Evolutionary conservation across 495 filamentous ascomycete genomes (phyloP).

Genomic region (Aspergillus conjunctus): DNA sequence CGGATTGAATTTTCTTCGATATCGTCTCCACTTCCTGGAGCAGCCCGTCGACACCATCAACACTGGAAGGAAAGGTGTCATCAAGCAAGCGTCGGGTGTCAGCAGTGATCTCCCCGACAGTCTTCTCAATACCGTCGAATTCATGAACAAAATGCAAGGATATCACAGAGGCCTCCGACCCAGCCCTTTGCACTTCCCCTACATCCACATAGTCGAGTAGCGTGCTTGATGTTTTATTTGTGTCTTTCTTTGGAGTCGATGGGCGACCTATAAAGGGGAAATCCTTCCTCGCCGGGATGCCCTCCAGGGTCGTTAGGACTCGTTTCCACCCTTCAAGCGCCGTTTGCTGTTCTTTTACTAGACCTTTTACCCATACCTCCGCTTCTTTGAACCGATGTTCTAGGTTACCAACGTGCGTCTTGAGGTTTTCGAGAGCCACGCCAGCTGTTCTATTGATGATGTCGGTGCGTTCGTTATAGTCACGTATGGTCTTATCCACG

Average conservation of each 20-base stretch:
- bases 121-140: constrained; percentile 52
- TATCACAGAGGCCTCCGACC: constrained; percentile 45
- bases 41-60: constrained; percentile 55
- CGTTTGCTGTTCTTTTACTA: constrained; percentile 68
- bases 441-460: constrained; percentile 72
- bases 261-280: constrained; percentile 54
- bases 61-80: constrained; percentile 31
- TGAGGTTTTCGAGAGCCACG: constrained; percentile 79
- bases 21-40: constrained; percentile 85
- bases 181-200: constrained; percentile 66
- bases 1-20: constrained; percentile 80
- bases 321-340: constrained; percentile 69
- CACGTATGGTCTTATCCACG: constrained; percentile 56
- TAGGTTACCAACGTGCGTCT: constrained; percentile 71
- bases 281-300: constrained; percentile 61
- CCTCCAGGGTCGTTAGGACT: constrained; percentile 62
- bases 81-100: constrained; percentile 58
- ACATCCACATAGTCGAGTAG: constrained; percentile 74
- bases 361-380: constrained; percentile 69
- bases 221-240: constrained; percentile 44
- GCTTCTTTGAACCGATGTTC: constrained; percentile 74
- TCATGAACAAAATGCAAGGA: constrained; percentile 56
- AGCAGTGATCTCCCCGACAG: constrained; percentile 53
- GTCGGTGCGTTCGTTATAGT: constrained; percentile 64
- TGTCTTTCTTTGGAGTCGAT: constrained; percentile 45